Base-by-base conservation (phyloP, 148 eudicot species). In the Heliosperma pusillum region DNA sequence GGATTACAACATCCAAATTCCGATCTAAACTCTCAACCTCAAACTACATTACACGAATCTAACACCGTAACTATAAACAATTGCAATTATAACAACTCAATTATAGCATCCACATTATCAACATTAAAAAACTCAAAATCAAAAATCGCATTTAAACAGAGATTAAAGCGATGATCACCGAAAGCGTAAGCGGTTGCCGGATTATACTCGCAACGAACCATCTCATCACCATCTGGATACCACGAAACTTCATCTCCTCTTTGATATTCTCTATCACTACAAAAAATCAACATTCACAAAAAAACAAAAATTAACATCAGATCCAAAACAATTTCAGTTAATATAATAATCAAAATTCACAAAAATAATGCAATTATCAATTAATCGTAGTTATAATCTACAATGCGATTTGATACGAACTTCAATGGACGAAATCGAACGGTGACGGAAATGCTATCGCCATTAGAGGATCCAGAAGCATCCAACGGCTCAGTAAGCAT, bases 381-480 rank as follows among this genome's bases (percentile, higher is more conserved):
- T 33, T n/a, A n/a, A n/a, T 1, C 17, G 20, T 29, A 20, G 8
- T 2, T 4, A n/a, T 19, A 33, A 33, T 9, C 10, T 33, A 12
- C 7, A 8, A 24, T 13, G 56, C 20, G 4, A 5, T 6, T 0
- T 13, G 44, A 7, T 21, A 81, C 19, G 76, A 70, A 90, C 98
- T 84, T 94, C 90, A 94, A 65, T 1, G 98, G 98, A 63, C 98
- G 86, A 85, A 94, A 94, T 66, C 98, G 82, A 58, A 94, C 86
- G 11, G 98, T 94, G 24, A 92, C 98, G 50, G 98, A 91, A 57
- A 94, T 94, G 53, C 98, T 94, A 85, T 94, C 98, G 6, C 82
- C 90, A 21, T 76, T 33, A 19, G 73, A 26, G 22, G 92, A 80
- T 86, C 88, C 80, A 63, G 93, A 82, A 27, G 55, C 77, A 77